phyloP scores from a whole-genome alignment of 345 rosid genomes.

The Raphanus raphanistrum region DNA sequence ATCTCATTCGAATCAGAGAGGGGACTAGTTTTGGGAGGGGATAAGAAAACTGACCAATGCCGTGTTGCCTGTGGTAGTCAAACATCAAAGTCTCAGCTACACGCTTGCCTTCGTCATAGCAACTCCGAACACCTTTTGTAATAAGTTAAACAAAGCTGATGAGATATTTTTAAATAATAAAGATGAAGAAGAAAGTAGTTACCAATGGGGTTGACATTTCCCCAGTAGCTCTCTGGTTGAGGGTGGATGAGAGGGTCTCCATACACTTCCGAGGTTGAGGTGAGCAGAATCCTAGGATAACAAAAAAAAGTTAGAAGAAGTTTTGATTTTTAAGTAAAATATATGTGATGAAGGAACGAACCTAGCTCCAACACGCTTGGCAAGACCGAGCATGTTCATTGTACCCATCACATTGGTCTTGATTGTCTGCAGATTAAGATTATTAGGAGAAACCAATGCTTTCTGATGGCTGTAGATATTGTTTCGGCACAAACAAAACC shows the following conservation, averaged over 20 bases:
- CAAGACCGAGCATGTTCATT: slow-evolving; percentile 94
- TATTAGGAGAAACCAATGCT: not conserved
- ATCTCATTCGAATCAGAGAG: not conserved
- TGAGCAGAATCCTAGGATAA: slow-evolving; percentile 36
- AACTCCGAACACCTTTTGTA: slow-evolving; percentile 77
- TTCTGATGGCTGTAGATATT: too few species aligned
- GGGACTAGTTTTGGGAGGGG: not conserved
- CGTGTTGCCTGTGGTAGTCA: slow-evolving; percentile 98
- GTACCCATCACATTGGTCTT: slow-evolving; percentile 97
- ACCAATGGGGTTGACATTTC: slow-evolving; percentile 96
- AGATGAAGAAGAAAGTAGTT: slow-evolving; percentile 6
- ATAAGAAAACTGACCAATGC: slow-evolving; percentile 54
- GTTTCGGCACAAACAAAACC: too few species aligned
- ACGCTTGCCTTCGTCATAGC: slow-evolving; percentile 98
- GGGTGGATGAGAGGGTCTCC: slow-evolving; percentile 96
- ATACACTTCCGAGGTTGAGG: slow-evolving; percentile 80
- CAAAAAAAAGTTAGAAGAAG: not conserved
- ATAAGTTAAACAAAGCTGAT: not conserved
- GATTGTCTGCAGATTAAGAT: slow-evolving; percentile 59
- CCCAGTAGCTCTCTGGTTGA: slow-evolving; percentile 96
- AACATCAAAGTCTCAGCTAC: slow-evolving; percentile 97
- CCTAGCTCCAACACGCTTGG: slow-evolving; percentile 99
- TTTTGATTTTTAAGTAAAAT: not conserved
- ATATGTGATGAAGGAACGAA: slow-evolving; percentile 21
- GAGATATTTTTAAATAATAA: not conserved